Base-by-base conservation (phyloP, 164 flowering plant genomes). In the Berberis thunbergii region DNA sequence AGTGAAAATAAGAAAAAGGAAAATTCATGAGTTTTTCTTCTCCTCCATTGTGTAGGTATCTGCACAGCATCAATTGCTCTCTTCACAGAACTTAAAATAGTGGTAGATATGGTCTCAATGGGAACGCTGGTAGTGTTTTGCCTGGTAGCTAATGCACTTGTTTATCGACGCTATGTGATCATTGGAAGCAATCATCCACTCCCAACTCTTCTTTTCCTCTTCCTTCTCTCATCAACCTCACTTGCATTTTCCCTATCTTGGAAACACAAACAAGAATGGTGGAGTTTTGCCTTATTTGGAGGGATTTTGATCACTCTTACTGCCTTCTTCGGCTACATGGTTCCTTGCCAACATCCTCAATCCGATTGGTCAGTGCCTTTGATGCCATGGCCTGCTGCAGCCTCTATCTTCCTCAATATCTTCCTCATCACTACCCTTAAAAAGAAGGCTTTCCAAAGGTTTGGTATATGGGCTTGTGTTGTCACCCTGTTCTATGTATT, bases 361-460 rank as follows among this genome's bases (percentile, higher is more conserved):
- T 9, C 67, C 0, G 70, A 67, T 7, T 90, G 92, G 95, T 70
- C 79, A 1, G 91, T 87, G 46, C 92, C 97, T 6, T 63, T 82
- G 55, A 90, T 90, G 97, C 97, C 97, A 59, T 90, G 97, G 97
- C 90, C 87, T 0, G 84, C 95, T 9, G 80, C 89, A 0, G 64
- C 76, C 1, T 90, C 97, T 2, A 73, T 86, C 54, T 86, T 81
- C 66, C 86, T 90, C 49, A 90, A 88, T 63, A 75, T 88, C 7
- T 86, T 87, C 74, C 84, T 90, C 57, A 81, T 88, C 81, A 70
- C 78, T 4, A 76, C 89, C 45, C 69, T 90, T 3, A 76, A 75
- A 57, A 66, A 56, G 59, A 64, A 72, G 39, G 68, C 97, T 3
- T 85, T 73, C 75, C 69, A 67, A 64, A 77, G 95, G 75, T 88